Evolutionary conservation across 306 rosid genomes (phyloP), one percentile per base, ranked within the genome.

Genomic region (Potentilla sterilis): DNA sequence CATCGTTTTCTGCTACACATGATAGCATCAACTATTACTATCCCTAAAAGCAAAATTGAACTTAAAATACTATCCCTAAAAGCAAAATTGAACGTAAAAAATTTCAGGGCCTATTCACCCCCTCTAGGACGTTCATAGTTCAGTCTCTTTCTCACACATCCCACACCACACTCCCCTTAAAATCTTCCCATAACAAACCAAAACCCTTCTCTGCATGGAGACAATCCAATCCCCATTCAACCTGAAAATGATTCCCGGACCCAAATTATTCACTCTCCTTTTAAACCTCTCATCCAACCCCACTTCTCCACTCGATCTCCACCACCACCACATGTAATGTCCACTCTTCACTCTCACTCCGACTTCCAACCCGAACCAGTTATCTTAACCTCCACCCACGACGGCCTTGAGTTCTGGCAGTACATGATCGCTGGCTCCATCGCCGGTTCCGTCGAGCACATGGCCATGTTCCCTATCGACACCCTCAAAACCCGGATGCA

Each of bases 401-500:
- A 93, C 73, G 98, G 97, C 59, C 96, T 91, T 49, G 83, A 71
- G 55, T 93, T 85, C 84, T 89, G 92, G 96, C 97, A 91, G 73
- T 91, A 87, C 81, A 91, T 93, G 97, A 59, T 91, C 12, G 89
- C 96, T 32, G 97, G 98, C 58, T 91, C 98, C 10, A 6, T 91
- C 9, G 97, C 98, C 3, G 98, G 98, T 35, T 75, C 80, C 37
- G 72, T 87, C 5, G 97, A 91, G 51, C 98, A 91, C 88, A 81
- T 91, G 91, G 92, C 96, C 0, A 93, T 93, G 98, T 93, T 88
- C 69, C 98, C 98, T 18, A 87, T 91, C 7, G 98, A 93, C 83
- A 93, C 98, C 32, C 88, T 93, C 58, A 93, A 93, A 78, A 93
- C 97, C 78, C 91, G 86, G 12, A 89, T 93, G 91, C 98, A 91